Base-by-base conservation (phyloP, 495 filamentous ascomycete species). In the Neurospora sp. region DNA sequence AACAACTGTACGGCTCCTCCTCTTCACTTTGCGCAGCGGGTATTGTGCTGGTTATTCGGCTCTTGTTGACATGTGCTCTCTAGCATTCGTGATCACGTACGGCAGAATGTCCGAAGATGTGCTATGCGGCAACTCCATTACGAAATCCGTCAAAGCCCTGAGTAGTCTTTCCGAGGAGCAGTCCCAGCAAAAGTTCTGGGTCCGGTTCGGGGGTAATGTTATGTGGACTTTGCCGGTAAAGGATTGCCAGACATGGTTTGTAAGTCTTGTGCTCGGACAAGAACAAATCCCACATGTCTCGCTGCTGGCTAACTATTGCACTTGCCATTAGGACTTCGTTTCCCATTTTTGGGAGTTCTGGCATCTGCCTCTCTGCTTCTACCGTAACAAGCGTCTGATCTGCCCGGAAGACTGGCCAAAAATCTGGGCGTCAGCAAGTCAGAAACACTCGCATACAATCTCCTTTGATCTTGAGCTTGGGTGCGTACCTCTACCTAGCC, bases 211-310 rank as follows among this genome's bases (percentile, higher is more conserved):
- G 10, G 48, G 39, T 1, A 39, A 73, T 21, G 40, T 59, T 69
- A 43, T 78, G 62, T 77, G 76, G 76, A 66, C 76, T 4, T 36
- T 77, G 37, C 62, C 78, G 5, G 72, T 80, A 5, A 72, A 80
- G 6, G 72, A 80, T 15, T 84, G 82, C 62, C 45, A 74, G 37
- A 81, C 76, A 31, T 84, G 82, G 82, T 79, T 84, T 79, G 82
- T 83, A 73, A 75, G 81, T 74, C 38, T 71, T 37, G 5, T 13
- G 34, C 21, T 66, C 11, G 31, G 1, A 62, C 3, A 34, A 43
- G 10, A 5, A 34, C 19, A 69, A 28, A 24, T n/a, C 39, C 9
- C 4, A 2, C 48, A 11, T 28, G 69, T 0, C 5, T 54, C 11
- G 0, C 11, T 62, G 24, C 11, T 62, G 0, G 31, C 38, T 73